These are phyloP conservation scores for Bothriochloa decipiens DNA, from an alignment of 176 grass and related monocot genomes.

Conservation along the genomic window DNA sequence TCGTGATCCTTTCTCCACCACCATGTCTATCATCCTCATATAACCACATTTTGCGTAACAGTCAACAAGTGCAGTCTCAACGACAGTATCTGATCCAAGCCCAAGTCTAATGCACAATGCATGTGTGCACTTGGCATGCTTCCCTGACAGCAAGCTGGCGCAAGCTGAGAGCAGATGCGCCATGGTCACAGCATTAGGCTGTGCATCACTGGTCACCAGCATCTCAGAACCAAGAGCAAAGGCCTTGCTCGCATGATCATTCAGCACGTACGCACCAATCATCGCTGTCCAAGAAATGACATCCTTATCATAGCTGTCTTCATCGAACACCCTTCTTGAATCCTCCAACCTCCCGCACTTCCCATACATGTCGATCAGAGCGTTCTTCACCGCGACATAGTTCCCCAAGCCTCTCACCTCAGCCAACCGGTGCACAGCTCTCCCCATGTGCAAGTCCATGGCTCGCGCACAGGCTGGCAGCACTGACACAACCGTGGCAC, in stretches of 20 bases:
- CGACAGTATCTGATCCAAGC: conserved; percentile 51
- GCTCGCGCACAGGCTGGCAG: conserved; percentile 59
- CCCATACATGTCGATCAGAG: conserved; percentile 76
- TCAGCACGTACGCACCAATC: conserved; percentile 51
- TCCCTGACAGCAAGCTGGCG: conserved; percentile 27
- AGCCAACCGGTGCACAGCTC: conserved; percentile 52
- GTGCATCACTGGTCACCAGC: conserved; percentile 34
- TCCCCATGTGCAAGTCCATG: conserved; percentile 55
- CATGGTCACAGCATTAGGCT: conserved; percentile 76
- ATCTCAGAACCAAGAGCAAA: conserved; percentile 54
- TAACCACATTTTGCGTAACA: conserved; percentile 49
- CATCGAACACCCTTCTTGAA: conserved; percentile 53
- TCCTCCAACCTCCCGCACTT: conserved; percentile 64
- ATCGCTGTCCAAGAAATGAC: conserved; percentile 71
- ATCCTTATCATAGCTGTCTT: conserved; percentile 44
- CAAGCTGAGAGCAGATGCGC: conserved; percentile 59
- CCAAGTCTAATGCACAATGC: conserved; percentile 51
- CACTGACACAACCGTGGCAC: conserved; percentile 56
- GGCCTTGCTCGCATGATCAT: conserved; percentile 30
- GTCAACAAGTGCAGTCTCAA: conserved; percentile 65
- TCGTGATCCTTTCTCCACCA: conserved; percentile 46
- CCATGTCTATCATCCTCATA: conserved; percentile 32
- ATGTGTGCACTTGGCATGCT: conserved; percentile 53
- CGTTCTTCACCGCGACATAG: conserved; percentile 54
- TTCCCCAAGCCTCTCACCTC: conserved; percentile 46